Percentiles rank a stretch among this genome's conserved stretches.
These are phyloP conservation scores for Clavispora carvajalis DNA, from an alignment of 805 yeast species.

Conservation along the genomic window DNA sequence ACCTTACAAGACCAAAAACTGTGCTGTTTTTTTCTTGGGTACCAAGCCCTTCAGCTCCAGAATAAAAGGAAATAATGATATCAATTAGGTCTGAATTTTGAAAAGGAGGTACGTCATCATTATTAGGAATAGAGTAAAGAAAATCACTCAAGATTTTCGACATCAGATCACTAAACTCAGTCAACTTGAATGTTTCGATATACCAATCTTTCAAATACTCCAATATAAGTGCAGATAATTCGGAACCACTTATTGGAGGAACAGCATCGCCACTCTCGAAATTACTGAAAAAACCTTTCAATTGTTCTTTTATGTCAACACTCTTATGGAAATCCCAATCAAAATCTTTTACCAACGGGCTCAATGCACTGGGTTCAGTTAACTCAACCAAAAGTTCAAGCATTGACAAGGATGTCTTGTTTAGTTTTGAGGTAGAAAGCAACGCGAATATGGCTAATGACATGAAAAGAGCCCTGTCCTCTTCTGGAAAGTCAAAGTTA, in stretches of 20 bases:
- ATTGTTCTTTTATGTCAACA: background rate
- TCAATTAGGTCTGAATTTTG: slow-evolving; percentile 7
- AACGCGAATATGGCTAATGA: slow-evolving; percentile 61
- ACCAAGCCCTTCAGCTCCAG: too few species aligned
- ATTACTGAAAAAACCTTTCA: slow-evolving; percentile 16
- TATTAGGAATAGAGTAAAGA: slow-evolving; percentile 17
- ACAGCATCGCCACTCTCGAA: slow-evolving; percentile 1
- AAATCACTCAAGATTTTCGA: slow-evolving; percentile 18
- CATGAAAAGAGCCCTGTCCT: slow-evolving; percentile 76
- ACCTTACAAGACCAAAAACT: slow-evolving; percentile 26
- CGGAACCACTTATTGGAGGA: slow-evolving; percentile 13
- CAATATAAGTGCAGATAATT: slow-evolving; percentile 16
- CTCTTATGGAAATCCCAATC: background rate
- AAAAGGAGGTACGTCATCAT: slow-evolving; percentile 2
- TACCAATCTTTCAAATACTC: slow-evolving; percentile 15
- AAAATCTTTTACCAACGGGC: background rate
- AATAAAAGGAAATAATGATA: slow-evolving; percentile 12
- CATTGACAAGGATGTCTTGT: slow-evolving; percentile 32
- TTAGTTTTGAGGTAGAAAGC: slow-evolving; percentile 22
- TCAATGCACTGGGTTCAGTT: slow-evolving; percentile 61
- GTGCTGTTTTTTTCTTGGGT: background rate
- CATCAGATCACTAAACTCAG: slow-evolving; percentile 13
- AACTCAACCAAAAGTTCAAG: slow-evolving; percentile 41
- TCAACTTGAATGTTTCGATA: slow-evolving; percentile 12
- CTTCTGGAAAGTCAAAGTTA: slow-evolving; percentile 74